Evolutionary conservation across 192 early-diverging fungal genomes (phyloP).

Genomic region (Borealophlyctis nickersoniae): DNA sequence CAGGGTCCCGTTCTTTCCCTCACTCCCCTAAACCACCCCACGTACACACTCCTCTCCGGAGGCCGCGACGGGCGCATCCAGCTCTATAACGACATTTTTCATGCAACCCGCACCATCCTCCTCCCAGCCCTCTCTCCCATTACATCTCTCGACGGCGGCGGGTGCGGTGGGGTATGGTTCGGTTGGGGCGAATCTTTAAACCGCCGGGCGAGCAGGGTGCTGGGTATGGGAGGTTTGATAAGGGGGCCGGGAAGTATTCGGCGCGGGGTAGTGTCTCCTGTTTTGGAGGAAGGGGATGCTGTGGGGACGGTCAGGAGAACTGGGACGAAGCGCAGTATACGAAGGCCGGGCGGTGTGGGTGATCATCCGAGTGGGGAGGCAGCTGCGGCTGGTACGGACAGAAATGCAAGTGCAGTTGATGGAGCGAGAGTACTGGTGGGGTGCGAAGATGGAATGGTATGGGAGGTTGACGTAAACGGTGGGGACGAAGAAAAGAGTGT

Average conservation of each 20-base stretch:
- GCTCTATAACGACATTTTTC: conserved; percentile 23
- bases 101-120: conserved; percentile 12
- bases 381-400: too few relatives aligned
- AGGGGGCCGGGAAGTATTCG: not conserved
- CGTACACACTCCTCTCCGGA: conserved; percentile 23
- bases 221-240: conserved; percentile 10
- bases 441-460: conserved; percentile 19
- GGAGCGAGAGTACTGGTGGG: conserved; percentile 19
- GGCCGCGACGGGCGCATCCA: conserved; percentile 24
- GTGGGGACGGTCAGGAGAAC: not conserved
- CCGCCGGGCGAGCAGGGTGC: conserved; percentile 24
- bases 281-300: not conserved
- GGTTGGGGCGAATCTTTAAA: conserved; percentile 23
- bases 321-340: too few relatives aligned
- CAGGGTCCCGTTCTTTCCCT: conserved; percentile 24
- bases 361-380: too few relatives aligned
- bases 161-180: conserved; percentile 17
- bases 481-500: too few relatives aligned
- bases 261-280: too few relatives aligned
- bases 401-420: too few relatives aligned
- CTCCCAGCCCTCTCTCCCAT: conserved; percentile 7
- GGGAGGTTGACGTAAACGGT: conserved; percentile 9
- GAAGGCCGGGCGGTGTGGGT: too few relatives aligned
- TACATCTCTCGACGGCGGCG: conserved; percentile 23
- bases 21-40: conserved; percentile 6